Conservation (phyloP, 345 rosid genomes). For the Lenwebbia sp. region DNA sequence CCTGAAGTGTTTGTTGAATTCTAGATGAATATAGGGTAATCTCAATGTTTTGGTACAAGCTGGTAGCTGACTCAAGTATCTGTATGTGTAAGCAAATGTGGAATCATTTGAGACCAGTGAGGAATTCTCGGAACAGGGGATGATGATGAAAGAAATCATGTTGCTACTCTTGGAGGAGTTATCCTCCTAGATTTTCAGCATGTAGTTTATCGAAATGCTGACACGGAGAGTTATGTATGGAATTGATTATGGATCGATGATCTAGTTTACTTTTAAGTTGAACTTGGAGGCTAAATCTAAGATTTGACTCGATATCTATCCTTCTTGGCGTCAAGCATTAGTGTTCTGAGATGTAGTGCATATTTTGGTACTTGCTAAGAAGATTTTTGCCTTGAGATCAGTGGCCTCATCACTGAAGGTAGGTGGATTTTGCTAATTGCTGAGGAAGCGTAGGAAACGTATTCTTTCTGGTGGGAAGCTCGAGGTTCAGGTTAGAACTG, state of each 20-base stretch:
- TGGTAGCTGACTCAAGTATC: not conserved
- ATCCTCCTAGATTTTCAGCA: not conserved
- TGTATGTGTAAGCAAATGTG: not conserved
- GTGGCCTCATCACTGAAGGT: not conserved
- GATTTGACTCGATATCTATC: not conserved
- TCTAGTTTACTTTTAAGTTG: not conserved
- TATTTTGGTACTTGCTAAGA: not conserved
- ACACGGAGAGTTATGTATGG: not conserved
- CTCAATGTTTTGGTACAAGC: not conserved
- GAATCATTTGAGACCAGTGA: not conserved
- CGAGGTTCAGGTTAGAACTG: not conserved
- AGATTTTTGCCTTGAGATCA: not conserved
- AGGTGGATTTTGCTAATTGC: not conserved
- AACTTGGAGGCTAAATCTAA: not conserved
- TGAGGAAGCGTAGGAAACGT: not conserved
- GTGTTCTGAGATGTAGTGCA: not conserved
- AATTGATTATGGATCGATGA: not conserved
- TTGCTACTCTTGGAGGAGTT: not conserved
- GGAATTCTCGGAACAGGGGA: not conserved
- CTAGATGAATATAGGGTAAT: not conserved
- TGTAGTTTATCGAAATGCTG: not conserved
- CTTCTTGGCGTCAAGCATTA: not conserved
- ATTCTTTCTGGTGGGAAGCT: not conserved
- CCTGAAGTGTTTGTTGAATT: not conserved
- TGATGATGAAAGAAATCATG: not conserved